These are phyloP conservation scores for Amoebophrya sp. DNA, from an alignment of 169 alveolate species.

Conservation along the genomic window DNA sequence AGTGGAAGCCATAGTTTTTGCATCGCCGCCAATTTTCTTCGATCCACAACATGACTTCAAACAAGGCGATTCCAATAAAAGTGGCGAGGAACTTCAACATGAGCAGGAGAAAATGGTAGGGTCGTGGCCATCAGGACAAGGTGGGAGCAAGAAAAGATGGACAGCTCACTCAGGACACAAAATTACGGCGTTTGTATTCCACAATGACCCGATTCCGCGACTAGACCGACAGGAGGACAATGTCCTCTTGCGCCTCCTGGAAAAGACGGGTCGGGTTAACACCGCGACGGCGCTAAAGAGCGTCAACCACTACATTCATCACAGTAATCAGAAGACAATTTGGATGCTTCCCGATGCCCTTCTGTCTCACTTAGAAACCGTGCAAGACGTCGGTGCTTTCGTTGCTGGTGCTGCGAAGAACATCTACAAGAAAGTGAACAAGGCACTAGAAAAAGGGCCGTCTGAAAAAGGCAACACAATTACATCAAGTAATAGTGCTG, in stretches of 20 bases:
- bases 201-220: background rate
- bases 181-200: background rate
- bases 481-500: background rate
- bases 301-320: conserved; percentile 3
- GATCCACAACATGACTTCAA: background rate
- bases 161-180: background rate
- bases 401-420: background rate
- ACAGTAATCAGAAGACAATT: background rate
- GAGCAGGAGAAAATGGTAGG: background rate
- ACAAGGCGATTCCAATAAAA: background rate
- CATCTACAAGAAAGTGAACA: background rate
- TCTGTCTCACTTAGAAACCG: background rate
- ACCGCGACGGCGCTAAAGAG: background rate
- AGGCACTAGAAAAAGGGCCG: background rate
- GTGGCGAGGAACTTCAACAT: background rate
- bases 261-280: background rate
- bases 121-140: background rate
- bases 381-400: background rate
- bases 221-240: conserved; percentile 19
- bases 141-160: background rate
- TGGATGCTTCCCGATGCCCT: background rate
- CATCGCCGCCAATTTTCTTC: background rate
- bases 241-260: background rate
- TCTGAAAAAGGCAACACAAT: background rate
- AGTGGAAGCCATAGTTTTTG: background rate